Base-by-base conservation (phyloP, 495 filamentous ascomycete species). In the Corynascus novoguineensis region DNA sequence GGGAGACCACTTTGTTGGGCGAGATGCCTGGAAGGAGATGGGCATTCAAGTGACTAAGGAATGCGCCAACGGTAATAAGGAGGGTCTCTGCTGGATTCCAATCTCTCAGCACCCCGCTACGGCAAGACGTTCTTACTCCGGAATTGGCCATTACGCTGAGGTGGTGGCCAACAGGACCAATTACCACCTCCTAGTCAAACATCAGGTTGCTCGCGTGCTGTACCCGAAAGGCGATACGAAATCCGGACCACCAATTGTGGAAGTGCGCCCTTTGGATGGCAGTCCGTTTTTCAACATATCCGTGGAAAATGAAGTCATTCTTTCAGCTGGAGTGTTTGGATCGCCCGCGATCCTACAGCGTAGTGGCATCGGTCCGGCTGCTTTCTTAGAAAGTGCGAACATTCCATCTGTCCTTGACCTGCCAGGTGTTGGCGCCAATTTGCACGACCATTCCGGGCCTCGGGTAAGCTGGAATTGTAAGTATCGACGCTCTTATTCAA, bases 71-170 rank as follows among this genome's bases (percentile, higher is more conserved):
- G 64, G 64, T 11, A 31, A 60, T 29, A 67, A 67, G 42, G 61
- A 60, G 12, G 64, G 61, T 9, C 32, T 67, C 32, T 67, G 64
- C 48, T 67, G 64, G 64, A 44, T 60, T 6, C 64, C 64, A 2
- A 59, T 42, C 19, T 62, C 64, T 0, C 25, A 62, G n/a, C 50
- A 73, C 42, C 68, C 72, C 5, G 56, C 64, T 11, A 69, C 62
- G 12, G 67, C 68, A 11, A 42, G 65, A 27, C 65, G 71, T 12
- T 73, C 71, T 2, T 69, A 72, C 41, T 60, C 72, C 8, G 70
- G 72, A 10, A 61, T 68, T 0, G 72, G 63, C 4, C 72, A 73
- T 58, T 75, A 68, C 24, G 60, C 68, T 10, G 59, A 46, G 1
- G 66, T 70, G 10, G 63, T 61, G 2, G 53, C 31, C 14, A 59